phyloP scores from a whole-genome alignment of 1,139 yeast species.

The Debaryomyces sp. region DNA sequence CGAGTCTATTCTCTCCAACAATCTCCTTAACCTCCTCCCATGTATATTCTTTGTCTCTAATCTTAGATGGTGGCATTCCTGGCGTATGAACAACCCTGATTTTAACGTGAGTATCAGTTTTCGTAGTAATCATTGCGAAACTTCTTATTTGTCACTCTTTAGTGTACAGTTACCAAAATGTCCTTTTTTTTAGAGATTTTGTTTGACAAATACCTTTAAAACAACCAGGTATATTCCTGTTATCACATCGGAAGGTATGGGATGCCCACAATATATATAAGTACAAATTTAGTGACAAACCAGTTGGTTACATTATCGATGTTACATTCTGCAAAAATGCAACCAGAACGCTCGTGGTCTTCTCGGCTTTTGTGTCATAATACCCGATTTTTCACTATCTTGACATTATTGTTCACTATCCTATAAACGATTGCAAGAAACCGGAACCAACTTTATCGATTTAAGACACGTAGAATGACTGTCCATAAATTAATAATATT shows the following conservation, averaged over 20 bases:
- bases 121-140: conserved; percentile 8
- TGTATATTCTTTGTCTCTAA: conserved; percentile 31
- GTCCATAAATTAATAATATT: conserved; percentile 50
- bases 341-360: background rate
- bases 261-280: background rate
- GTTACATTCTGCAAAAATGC: conserved; percentile 7
- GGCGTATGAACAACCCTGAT: conserved; percentile 32
- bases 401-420: background rate
- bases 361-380: background rate
- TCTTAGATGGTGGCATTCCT: conserved; percentile 46
- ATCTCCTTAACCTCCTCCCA: conserved; percentile 42
- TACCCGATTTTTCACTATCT: background rate
- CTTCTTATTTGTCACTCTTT: background rate
- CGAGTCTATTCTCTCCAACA: conserved; percentile 34
- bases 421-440: background rate
- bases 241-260: background rate
- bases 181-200: background rate
- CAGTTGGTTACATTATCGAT: conserved; percentile 5
- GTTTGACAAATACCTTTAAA: background rate
- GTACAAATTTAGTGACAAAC: background rate
- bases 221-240: background rate
- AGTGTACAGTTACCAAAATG: background rate
- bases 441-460: background rate
- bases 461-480: conserved; percentile 7
- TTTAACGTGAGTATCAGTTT: conserved; percentile 13